Base-by-base conservation (phyloP, 2,329 filamentous ascomycete species). In the Fusarium sp. region DNA sequence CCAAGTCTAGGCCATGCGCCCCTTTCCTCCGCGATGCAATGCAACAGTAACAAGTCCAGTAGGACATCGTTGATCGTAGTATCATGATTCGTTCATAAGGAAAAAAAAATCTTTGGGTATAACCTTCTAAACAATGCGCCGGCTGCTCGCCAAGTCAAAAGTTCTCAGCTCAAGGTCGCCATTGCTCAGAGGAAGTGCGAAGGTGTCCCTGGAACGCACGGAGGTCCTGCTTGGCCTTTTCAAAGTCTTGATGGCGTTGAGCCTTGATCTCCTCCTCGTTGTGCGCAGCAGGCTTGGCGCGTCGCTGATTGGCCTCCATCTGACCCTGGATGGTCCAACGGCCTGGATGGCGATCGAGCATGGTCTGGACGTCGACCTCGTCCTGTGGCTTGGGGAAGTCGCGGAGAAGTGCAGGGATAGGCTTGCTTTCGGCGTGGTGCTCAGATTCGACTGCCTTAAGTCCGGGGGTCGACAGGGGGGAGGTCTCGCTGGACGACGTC, bases 201-300 rank as follows among this genome's bases (percentile, higher is more conserved):
- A 79, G 67, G 45, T 78, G 70, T 29, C 76, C 78, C 64, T 83
- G 82, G 35, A 82, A 82, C 56, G 82, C 82, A 18, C 86, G 82
- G 18, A 90, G 81, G 37, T 87, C 83, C 68, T 78, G 81, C 83
- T 90, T 90, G 31, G 83, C 83, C 39, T 83, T 82, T 62, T 87
- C 86, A 43, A 89, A 82, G 54, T 85, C 83, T 68, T 79, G 80
- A 18, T 80, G 80, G 43, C 83, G 81, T 67, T 80, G 79, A 54
- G 84, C 83, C 54, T 81, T 79, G 67, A 81, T 77, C 41, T 80
- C 72, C 20, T 81, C 67, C 14, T 75, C 77, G 27, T 61, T 74
- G 20, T 52, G 64, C 18, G 68, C 39, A 16, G 67, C 39, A 18
- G 68, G 57, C 57, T 78, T 76, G 50, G 70, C 67, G 71, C 75